phyloP scores from a whole-genome alignment of 2,329 filamentous ascomycete species.

The Trichoderma brevicompactum region DNA sequence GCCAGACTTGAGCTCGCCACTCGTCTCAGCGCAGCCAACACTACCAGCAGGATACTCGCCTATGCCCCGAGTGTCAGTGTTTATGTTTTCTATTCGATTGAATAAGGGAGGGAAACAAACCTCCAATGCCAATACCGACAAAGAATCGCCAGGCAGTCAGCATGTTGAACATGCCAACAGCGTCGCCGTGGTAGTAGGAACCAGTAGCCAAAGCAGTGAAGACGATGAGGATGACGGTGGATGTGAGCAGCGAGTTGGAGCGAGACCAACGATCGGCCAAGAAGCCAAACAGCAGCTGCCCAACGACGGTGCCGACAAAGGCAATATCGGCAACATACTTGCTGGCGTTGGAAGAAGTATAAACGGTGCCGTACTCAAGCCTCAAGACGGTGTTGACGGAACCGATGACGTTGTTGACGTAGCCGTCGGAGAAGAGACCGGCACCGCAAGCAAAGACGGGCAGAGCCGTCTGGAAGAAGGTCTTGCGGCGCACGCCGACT shows the following conservation, averaged over 20 bases:
- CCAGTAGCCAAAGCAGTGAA: conserved; percentile 81
- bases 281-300: conserved; percentile 80
- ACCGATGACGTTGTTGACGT: conserved; percentile 90
- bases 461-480: conserved; percentile 41
- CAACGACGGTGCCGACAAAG: conserved; percentile 84
- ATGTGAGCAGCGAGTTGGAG: conserved; percentile 78
- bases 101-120: conserved; percentile 43
- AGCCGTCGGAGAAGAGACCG: conserved; percentile 89
- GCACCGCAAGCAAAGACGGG: conserved; percentile 88
- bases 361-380: conserved; percentile 70
- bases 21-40: conserved; percentile 82
- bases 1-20: conserved; percentile 77
- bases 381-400: conserved; percentile 79
- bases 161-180: conserved; percentile 72
- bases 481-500: conserved; percentile 29
- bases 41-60: conserved; percentile 81
- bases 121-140: conserved; percentile 77
- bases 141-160: conserved; percentile 86
- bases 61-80: conserved; percentile 27
- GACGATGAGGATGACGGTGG: conserved; percentile 80
- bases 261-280: conserved; percentile 83
- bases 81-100: neutral
- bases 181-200: conserved; percentile 72
- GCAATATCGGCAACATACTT: conserved; percentile 80
- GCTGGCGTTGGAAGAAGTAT: conserved; percentile 68